These are phyloP conservation scores for Penicillium oxalicum DNA, from an alignment of 2,329 filamentous ascomycete genomes.

Conservation along the genomic window DNA sequence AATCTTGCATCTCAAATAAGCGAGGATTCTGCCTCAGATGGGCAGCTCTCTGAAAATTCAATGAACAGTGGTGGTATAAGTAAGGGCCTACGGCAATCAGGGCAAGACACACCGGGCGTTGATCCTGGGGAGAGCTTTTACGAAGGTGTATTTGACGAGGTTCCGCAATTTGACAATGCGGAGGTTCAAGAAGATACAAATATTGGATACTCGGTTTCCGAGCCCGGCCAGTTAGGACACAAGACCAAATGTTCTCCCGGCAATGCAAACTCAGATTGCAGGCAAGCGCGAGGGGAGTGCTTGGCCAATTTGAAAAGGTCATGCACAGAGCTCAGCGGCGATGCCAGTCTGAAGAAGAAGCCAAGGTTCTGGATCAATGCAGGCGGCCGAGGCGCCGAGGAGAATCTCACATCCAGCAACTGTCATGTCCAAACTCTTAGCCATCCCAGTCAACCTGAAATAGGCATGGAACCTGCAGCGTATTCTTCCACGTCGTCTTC, in stretches of 20 bases:
- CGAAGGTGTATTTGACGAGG: constrained; percentile 17
- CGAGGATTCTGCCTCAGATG: constrained; percentile 37
- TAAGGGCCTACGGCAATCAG: constrained; percentile 6
- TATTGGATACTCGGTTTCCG: too few relatives aligned
- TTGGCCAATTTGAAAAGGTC: constrained; percentile 3
- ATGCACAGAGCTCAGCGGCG: background rate
- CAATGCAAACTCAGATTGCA: too few relatives aligned
- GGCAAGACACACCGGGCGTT: constrained; percentile 3
- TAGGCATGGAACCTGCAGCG: background rate
- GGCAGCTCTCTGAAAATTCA: constrained; percentile 28
- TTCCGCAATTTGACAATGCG: constrained; percentile 4
- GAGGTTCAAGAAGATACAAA: too few relatives aligned
- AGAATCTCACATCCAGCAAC: background rate
- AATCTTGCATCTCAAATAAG: constrained; percentile 47
- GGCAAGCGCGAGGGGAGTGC: background rate
- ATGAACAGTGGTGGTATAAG: constrained; percentile 18
- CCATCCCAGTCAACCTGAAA: background rate
- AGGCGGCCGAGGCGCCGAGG: background rate
- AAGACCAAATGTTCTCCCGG: too few relatives aligned
- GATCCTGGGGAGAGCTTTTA: constrained; percentile 21
- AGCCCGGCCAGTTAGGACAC: too few relatives aligned
- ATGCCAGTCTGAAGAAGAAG: constrained; percentile 4
- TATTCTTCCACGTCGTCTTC: constrained; percentile 19
- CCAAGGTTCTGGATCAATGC: constrained; percentile 11
- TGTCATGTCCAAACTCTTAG: constrained; percentile 1